phyloP scores from a whole-genome alignment of 768 basidiomycete species.

The Russula ochroleuca region DNA sequence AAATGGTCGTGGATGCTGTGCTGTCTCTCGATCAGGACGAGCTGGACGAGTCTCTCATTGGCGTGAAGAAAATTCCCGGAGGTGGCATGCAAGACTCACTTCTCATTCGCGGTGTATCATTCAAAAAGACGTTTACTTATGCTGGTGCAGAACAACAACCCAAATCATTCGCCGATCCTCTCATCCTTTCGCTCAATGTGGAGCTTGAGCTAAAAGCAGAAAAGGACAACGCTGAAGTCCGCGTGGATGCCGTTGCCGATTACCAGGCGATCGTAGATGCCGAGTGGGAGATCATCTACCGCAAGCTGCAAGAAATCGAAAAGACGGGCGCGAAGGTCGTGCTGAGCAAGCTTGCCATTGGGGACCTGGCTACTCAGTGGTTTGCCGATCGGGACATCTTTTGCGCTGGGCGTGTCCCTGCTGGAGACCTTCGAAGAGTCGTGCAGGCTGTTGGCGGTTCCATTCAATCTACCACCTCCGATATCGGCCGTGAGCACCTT shows the following conservation, averaged over 20 bases:
- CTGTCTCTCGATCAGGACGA: constrained; percentile 88
- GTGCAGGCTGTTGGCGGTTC: constrained; percentile 95
- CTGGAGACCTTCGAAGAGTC: constrained; percentile 86
- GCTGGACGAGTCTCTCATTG: constrained; percentile 92
- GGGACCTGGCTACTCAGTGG: constrained; percentile 98
- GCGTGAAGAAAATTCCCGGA: constrained; percentile 95
- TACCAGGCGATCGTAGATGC: constrained; percentile 99
- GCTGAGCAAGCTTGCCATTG: constrained; percentile 95
- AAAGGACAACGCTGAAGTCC: constrained; percentile 98
- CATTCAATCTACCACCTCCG: constrained; percentile 92
- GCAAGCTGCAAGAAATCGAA: constrained; percentile 93
- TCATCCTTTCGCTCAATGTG: constrained; percentile 92
- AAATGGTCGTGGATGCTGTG: constrained; percentile 98
- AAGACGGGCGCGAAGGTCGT: constrained; percentile 97
- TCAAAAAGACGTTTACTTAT: constrained; percentile 99
- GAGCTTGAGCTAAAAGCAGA: constrained; percentile 98
- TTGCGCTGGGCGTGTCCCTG: constrained; percentile 93
- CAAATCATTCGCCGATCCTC: constrained; percentile 82
- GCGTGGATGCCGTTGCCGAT: constrained; percentile 94
- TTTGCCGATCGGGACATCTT: constrained; percentile 99
- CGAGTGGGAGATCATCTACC: constrained; percentile 99
- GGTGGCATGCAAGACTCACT: constrained; percentile 97
- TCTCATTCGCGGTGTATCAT: constrained; percentile 85
- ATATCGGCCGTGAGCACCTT: constrained; percentile 84
- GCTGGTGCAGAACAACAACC: constrained; percentile 99